Conservation (phyloP, 805 yeast genomes). For the Ogataea neopini region DNA sequence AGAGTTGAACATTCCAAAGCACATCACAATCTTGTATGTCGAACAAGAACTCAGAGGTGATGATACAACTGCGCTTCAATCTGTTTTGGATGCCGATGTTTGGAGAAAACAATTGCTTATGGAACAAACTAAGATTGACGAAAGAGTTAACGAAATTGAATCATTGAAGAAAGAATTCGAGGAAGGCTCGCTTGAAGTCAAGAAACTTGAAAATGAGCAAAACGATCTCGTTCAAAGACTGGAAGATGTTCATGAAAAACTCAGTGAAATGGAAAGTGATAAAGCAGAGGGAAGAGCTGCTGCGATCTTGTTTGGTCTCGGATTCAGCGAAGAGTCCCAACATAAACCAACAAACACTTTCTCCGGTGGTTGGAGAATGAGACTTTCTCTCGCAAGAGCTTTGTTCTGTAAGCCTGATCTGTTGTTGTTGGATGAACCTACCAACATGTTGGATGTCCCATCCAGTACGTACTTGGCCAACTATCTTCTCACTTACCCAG, state of each 20-base stretch:
- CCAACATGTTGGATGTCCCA: slow-evolving; percentile 99
- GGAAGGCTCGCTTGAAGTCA: slow-evolving; percentile 70
- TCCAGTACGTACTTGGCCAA: slow-evolving; percentile 91
- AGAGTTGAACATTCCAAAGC: slow-evolving; percentile 92
- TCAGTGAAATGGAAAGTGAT: slow-evolving; percentile 92
- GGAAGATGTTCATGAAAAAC: slow-evolving; percentile 76
- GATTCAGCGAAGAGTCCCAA: slow-evolving; percentile 89
- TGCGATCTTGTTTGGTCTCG: slow-evolving; percentile 86
- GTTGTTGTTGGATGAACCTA: slow-evolving; percentile 94
- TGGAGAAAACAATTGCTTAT: slow-evolving; percentile 89
- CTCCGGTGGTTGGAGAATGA: slow-evolving; percentile 99
- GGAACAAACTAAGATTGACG: slow-evolving; percentile 75
- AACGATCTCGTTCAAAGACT: slow-evolving; percentile 80
- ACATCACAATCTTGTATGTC: slow-evolving; percentile 92
- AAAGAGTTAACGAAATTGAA: slow-evolving; percentile 76
- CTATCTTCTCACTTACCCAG: slow-evolving; percentile 84
- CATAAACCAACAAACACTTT: slow-evolving; percentile 80
- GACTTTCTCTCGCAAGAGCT: slow-evolving; percentile 96
- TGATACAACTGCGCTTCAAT: slow-evolving; percentile 85
- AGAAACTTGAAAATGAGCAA: slow-evolving; percentile 84
- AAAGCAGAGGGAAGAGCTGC: slow-evolving; percentile 98
- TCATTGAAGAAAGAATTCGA: slow-evolving; percentile 68
- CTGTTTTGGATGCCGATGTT: slow-evolving; percentile 98
- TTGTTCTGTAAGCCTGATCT: slow-evolving; percentile 96
- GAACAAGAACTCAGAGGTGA: slow-evolving; percentile 97